Evolutionary conservation across 495 filamentous ascomycete species (phyloP), one percentile per base, ranked within the genome.

Genomic region (Viridothelium virens): DNA sequence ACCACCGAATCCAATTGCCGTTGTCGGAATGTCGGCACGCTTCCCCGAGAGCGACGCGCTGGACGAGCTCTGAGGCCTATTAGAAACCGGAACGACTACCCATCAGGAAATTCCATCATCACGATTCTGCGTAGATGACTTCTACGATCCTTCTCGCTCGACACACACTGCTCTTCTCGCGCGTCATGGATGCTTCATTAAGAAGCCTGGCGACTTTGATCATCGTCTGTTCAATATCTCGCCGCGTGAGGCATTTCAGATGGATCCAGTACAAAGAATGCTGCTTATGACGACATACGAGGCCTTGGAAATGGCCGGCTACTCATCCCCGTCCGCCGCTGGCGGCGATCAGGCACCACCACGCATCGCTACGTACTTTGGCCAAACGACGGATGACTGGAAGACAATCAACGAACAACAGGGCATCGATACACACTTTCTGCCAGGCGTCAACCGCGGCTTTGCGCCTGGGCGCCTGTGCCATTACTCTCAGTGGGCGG

Each of bases 391-490:
- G 67, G 90, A 96, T 65, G 92, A 97, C 69, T 96, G 91, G 82
- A 85, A 89, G 75, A 92, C 96, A 69, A 88, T 95, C 68, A 95
- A 95, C 75, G 90, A 88, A 56, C 87, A 88, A 16, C 86, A 97
- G 70, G 89, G 95, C 67, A 86, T 96, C 65, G 92, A 96, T 74
- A 96, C 91, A 1, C 96, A 96, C 74, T 96, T 87, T 77, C 96
- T 96, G 73, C 91, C 92, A 0, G 92, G 92, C 56, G 92, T 89
- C 70, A 88, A 92, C 31, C 84, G 91, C 48, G 91, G 92, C 14
- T 96, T 96, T 67, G 88, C 87, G 1, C 91, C 92, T 0, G 92
- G 91, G 2, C 84, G 92, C 41, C 92, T 96, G 73, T 95, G 93
- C 71, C 88, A 89, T 72, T 88, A 90, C 71, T 91, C 96, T 74